Conservation (phyloP, 2,329 filamentous ascomycete species). For the Fusarium abutilonis region DNA sequence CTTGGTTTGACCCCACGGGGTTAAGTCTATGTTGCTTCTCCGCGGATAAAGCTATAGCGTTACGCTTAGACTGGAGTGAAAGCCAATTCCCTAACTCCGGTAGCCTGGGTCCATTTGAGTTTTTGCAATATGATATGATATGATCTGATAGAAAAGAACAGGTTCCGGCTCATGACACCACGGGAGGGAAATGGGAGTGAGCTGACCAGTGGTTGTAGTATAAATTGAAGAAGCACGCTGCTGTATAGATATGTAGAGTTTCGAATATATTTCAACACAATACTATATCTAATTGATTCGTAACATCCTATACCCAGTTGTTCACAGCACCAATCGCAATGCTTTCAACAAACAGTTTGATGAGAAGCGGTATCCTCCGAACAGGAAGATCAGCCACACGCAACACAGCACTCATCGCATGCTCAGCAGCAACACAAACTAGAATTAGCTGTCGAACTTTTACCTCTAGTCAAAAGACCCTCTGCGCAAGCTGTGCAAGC, state of each 20-base stretch:
- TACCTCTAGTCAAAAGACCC: conserved; percentile 25
- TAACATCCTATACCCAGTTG: background rate
- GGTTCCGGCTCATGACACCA: conserved; percentile 8
- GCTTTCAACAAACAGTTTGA: conserved; percentile 29
- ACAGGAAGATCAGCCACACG: conserved; percentile 18
- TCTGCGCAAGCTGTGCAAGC: conserved; percentile 27
- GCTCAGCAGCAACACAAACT: conserved; percentile 16
- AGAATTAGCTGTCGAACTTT: conserved; percentile 25
- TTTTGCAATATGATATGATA: conserved; percentile 16
- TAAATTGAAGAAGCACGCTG: conserved; percentile 16
- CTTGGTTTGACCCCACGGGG: conserved; percentile 24
- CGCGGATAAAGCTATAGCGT: conserved; percentile 25
- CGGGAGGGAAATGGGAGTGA: conserved; percentile 1
- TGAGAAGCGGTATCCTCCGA: conserved; percentile 32
- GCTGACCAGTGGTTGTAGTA: background rate
- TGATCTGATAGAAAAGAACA: conserved; percentile 4
- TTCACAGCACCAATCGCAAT: conserved; percentile 6
- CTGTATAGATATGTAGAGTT: background rate
- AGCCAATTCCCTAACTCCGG: conserved; percentile 9
- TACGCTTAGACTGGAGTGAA: conserved; percentile 9
- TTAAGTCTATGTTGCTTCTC: conserved; percentile 25
- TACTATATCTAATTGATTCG: background rate
- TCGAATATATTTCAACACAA: background rate
- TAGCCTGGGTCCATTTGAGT: conserved; percentile 13
- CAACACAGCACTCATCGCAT: conserved; percentile 24